Conservation (phyloP, 192 early-diverging fungal species). For the Coemansia sp. region DNA sequence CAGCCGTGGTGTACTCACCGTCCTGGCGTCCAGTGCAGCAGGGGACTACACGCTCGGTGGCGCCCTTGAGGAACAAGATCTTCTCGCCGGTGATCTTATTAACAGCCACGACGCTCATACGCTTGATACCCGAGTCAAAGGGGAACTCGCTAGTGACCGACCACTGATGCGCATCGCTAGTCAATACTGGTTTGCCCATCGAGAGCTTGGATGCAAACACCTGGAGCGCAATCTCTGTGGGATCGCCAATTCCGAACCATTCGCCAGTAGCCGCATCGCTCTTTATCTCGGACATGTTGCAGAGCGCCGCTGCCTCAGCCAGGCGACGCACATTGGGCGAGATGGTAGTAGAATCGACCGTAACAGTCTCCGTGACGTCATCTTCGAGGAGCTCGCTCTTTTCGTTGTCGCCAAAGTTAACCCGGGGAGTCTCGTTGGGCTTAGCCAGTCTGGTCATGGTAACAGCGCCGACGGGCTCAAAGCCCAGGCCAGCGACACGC, state of each 20-base stretch:
- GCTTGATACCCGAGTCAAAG: constrained; percentile 77
- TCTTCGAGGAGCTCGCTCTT: constrained; percentile 5
- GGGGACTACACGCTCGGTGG: constrained; percentile 83
- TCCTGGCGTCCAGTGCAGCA: constrained; percentile 62
- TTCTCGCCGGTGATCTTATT: constrained; percentile 37
- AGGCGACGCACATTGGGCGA: constrained; percentile 50
- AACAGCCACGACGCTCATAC: constrained; percentile 82
- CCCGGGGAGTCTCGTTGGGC: not conserved
- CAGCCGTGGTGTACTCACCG: constrained; percentile 21
- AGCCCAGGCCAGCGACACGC: constrained; percentile 64
- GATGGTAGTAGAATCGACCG: constrained; percentile 44
- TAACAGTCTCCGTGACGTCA: constrained; percentile 12
- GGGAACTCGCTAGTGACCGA: constrained; percentile 61
- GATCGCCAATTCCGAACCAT: constrained; percentile 81
- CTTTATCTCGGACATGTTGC: constrained; percentile 78
- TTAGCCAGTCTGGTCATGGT: constrained; percentile 30
- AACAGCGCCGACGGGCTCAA: constrained; percentile 59
- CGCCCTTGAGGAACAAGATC: constrained; percentile 82
- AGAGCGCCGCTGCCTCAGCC: constrained; percentile 69
- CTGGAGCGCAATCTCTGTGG: constrained; percentile 91
- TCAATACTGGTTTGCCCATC: constrained; percentile 68
- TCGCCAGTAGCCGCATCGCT: constrained; percentile 59
- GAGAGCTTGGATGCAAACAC: constrained; percentile 80
- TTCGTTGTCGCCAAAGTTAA: constrained; percentile 27
- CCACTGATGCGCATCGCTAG: constrained; percentile 46